These are phyloP conservation scores for Pyricularia sp. DNA, from an alignment of 2,329 filamentous ascomycete genomes.

Conservation along the genomic window DNA sequence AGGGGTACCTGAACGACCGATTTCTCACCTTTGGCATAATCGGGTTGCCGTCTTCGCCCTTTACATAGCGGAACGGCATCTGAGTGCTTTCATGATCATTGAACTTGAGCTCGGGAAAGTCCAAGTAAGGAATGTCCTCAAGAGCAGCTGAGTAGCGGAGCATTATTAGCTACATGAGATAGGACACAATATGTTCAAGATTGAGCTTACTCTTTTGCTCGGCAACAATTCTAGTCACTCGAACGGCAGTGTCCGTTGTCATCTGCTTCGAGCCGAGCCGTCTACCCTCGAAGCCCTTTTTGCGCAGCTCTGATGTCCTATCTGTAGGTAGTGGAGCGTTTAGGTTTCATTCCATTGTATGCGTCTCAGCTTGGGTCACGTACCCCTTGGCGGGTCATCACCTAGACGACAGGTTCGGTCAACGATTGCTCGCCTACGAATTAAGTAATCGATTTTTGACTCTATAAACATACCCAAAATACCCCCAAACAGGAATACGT, in stretches of 20 bases:
- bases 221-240: slow-evolving; percentile 81
- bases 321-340: slow-evolving; percentile 36
- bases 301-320: slow-evolving; percentile 86
- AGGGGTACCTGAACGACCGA: too few species aligned
- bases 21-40: slow-evolving; percentile 76
- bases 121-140: slow-evolving; percentile 66
- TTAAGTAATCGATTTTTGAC: neutral
- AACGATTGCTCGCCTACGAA: neutral
- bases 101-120: slow-evolving; percentile 81
- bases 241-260: slow-evolving; percentile 94
- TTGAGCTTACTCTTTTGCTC: slow-evolving; percentile 59
- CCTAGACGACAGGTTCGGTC: slow-evolving; percentile 33
- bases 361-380: neutral
- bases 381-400: slow-evolving; percentile 85
- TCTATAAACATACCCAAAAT: slow-evolving; percentile 58
- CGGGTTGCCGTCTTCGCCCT: slow-evolving; percentile 57
- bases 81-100: slow-evolving; percentile 86
- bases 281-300: slow-evolving; percentile 82
- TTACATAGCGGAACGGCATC: slow-evolving; percentile 97
- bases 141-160: slow-evolving; percentile 47
- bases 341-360: neutral
- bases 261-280: slow-evolving; percentile 88
- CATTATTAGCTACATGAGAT: neutral
- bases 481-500: slow-evolving; percentile 88
- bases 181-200: neutral